Evolutionary conservation across 140 eudicot genomes (phyloP).

Genomic region (Bidens hawaiensis): DNA sequence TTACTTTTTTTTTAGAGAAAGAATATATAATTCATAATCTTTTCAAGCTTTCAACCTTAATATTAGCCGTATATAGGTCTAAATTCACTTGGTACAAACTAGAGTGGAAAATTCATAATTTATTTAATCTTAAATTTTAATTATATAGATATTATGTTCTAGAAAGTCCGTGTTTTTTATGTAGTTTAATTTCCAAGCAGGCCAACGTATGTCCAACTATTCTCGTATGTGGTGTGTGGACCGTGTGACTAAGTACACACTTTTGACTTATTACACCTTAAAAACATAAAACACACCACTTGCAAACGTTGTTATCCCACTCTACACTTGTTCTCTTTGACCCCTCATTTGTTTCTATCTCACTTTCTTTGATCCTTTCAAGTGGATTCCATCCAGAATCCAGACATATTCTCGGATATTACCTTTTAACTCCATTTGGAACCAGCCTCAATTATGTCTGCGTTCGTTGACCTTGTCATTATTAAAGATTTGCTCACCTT

Average conservation of each 20-base stretch:
- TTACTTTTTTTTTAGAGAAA: no score
- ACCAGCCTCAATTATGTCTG: no score
- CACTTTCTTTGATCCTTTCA: slow-evolving; percentile 11
- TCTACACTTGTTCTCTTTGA: background rate
- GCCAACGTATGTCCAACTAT: slow-evolving; percentile 20
- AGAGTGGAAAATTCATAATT: no score
- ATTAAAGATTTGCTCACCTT: slow-evolving; percentile 5
- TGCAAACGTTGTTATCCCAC: no score
- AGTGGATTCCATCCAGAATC: slow-evolving; percentile 15
- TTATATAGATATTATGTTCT: no score
- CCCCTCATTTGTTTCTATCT: background rate
- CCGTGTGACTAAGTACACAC: slow-evolving; percentile 1
- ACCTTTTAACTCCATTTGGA: slow-evolving; percentile 10
- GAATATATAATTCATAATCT: no score
- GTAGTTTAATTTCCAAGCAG: slow-evolving; percentile 2
- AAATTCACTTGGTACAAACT: no score
- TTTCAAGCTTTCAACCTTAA: no score
- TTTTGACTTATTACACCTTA: background rate
- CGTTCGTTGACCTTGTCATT: slow-evolving; percentile 3
- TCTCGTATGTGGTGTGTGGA: background rate
- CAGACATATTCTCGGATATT: slow-evolving; percentile 17
- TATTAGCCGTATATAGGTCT: no score
- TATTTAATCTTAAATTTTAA: no score
- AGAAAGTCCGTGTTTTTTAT: background rate
- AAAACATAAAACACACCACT: no score